Conservation (phyloP, 495 filamentous ascomycete species). For the Aspergillus funiculosus region DNA sequence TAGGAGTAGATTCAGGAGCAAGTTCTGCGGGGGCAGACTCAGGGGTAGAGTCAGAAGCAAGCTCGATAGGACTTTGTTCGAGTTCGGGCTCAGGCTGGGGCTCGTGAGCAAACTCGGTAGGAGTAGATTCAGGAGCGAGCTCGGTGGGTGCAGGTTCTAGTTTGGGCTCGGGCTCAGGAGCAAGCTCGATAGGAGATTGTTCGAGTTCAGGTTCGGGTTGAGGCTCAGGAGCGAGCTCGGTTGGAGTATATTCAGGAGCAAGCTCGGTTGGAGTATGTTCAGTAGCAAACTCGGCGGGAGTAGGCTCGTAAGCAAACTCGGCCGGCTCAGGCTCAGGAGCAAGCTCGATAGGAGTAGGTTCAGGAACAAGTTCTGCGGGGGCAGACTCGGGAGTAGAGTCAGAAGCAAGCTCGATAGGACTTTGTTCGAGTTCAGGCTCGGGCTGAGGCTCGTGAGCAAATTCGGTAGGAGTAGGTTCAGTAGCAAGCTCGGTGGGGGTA, state of each 20-base stretch:
- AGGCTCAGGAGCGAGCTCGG: not conserved
- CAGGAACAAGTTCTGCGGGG: not conserved
- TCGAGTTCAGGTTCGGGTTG: not conserved
- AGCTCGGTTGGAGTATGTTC: not conserved
- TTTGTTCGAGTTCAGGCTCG: not conserved
- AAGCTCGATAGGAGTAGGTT: not conserved
- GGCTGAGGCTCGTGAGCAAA: not conserved
- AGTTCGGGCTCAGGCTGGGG: not conserved
- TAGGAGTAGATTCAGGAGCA: not conserved
- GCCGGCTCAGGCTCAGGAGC: too few relatives aligned
- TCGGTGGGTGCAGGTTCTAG: not conserved
- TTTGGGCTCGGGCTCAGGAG: not conserved
- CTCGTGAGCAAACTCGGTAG: not conserved
- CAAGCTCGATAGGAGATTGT: not conserved
- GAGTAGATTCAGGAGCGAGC: not conserved
- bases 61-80: not conserved
- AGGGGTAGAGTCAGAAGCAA: not conserved
- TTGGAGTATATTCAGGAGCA: not conserved
- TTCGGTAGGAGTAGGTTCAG: not conserved
- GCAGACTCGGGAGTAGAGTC: not conserved
- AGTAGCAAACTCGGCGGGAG: not conserved
- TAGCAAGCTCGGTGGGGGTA: not conserved
- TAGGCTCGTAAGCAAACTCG: slow-evolving; percentile 3
- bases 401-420: not conserved
- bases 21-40: not conserved